Evolutionary conservation across 2,329 filamentous ascomycete species (phyloP).

Genomic region (Sporothrix euskadiensis): DNA sequence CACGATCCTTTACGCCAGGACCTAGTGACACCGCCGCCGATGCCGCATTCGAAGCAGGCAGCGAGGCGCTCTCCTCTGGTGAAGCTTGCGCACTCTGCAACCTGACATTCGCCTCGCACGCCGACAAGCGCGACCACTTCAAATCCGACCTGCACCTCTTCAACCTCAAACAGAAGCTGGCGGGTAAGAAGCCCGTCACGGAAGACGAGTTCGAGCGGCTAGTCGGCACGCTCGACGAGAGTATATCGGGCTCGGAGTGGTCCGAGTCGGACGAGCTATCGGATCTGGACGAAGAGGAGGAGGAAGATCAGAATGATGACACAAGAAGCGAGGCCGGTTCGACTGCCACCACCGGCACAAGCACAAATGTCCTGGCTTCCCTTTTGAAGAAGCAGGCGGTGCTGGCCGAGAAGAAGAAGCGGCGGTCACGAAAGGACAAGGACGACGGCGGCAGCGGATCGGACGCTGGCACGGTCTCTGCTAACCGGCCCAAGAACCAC

Average conservation of each 20-base stretch:
- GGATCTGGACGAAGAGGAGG: slow-evolving; percentile 46
- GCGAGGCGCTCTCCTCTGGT: slow-evolving; percentile 43
- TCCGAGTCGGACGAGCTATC: slow-evolving; percentile 67
- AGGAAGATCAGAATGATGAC: slow-evolving; percentile 39
- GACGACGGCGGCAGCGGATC: slow-evolving; percentile 52
- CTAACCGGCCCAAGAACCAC: slow-evolving; percentile 35
- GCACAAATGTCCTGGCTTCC: slow-evolving; percentile 55
- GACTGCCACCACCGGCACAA: neutral
- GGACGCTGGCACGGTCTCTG: slow-evolving; percentile 47
- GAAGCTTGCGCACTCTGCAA: slow-evolving; percentile 81
- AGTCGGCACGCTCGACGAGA: slow-evolving; percentile 84
- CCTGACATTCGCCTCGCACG: slow-evolving; percentile 67
- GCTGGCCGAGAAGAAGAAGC: slow-evolving; percentile 54
- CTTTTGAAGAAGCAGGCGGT: slow-evolving; percentile 82
- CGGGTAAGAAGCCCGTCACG: slow-evolving; percentile 68
- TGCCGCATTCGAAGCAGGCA: neutral
- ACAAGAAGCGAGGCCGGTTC: slow-evolving; percentile 44
- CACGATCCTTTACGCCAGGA: neutral
- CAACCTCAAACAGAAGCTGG: slow-evolving; percentile 88
- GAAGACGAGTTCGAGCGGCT: slow-evolving; percentile 86
- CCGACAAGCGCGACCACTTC: slow-evolving; percentile 82
- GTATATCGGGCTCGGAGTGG: slow-evolving; percentile 82
- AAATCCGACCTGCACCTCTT: slow-evolving; percentile 91
- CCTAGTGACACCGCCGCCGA: slow-evolving; percentile 32
- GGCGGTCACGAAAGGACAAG: slow-evolving; percentile 37